Evolutionary conservation across 1,139 yeast genomes (phyloP).

Genomic region (Diutina sp.): DNA sequence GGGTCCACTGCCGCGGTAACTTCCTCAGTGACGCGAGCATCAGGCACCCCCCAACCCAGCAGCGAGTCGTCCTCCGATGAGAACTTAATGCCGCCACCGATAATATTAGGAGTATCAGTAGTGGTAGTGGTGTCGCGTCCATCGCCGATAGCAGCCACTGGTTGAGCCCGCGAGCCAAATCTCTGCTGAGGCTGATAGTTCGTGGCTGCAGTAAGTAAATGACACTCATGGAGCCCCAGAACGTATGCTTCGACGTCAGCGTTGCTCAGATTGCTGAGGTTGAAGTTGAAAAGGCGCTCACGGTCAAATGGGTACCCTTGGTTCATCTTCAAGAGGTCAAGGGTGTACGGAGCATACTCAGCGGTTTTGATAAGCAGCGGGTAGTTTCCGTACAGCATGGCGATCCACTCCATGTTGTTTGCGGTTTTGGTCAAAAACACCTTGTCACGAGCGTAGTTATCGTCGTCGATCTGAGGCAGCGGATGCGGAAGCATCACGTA

Average conservation of each 20-base stretch:
- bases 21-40: background rate
- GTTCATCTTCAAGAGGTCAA: background rate
- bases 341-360: slow-evolving; percentile 43
- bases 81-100: slow-evolving; percentile 1
- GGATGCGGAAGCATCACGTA: slow-evolving; percentile 58
- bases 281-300: background rate
- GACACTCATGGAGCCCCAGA: background rate
- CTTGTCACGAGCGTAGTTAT: slow-evolving; percentile 15
- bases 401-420: slow-evolving; percentile 66
- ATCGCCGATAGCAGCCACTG: background rate
- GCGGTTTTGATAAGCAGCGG: slow-evolving; percentile 78
- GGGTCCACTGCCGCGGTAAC: background rate
- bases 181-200: background rate
- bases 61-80: background rate
- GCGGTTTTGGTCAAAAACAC: slow-evolving; percentile 51
- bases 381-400: slow-evolving; percentile 63
- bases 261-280: background rate
- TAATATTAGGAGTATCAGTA: background rate
- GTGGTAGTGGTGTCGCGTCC: background rate
- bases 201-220: background rate
- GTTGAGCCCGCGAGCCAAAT: background rate
- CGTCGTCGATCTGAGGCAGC: slow-evolving; percentile 26
- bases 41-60: background rate
- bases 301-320: background rate
- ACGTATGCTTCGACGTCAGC: background rate